Conservation (phyloP, 169 alveolate species). For the Eimeria sp. region DNA sequence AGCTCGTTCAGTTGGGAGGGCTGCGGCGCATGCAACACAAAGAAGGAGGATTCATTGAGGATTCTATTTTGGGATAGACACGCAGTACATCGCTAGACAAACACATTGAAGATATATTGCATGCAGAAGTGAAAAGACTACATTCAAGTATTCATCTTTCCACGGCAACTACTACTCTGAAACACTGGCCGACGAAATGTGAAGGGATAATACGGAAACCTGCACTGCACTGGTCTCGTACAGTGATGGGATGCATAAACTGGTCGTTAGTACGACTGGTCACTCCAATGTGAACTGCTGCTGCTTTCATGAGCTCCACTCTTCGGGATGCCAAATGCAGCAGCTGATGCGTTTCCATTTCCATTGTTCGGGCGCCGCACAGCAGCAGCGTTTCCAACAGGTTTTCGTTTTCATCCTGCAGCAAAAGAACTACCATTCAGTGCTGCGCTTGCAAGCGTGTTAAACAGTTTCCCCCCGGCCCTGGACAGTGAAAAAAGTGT, state of each 20-base stretch:
- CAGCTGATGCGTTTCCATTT: constrained; percentile 84
- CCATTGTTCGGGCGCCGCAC: constrained; percentile 82
- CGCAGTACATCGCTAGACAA: not conserved
- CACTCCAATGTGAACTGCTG: constrained; percentile 84
- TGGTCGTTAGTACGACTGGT: constrained; percentile 81
- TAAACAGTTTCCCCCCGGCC: not conserved
- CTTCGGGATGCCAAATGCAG: constrained; percentile 82
- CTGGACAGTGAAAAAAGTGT: not conserved
- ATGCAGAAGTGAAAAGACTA: not conserved
- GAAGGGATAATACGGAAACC: not conserved
- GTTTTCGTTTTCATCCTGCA: constrained; percentile 80
- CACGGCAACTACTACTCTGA: not conserved
- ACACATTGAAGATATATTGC: not conserved
- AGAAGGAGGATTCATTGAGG: not conserved
- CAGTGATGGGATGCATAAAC: constrained; percentile 77
- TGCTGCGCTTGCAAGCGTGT: not conserved
- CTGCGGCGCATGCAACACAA: constrained; percentile 29
- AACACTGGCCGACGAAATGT: not conserved
- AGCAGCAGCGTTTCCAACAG: constrained; percentile 63
- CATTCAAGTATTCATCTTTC: not conserved
- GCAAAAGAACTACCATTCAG: not conserved
- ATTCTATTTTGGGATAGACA: not conserved
- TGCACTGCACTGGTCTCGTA: not conserved
- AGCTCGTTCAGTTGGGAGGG: constrained; percentile 69
- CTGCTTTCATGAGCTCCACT: constrained; percentile 71